Base-by-base conservation (phyloP, 208 protist genomes). In the Trypanosoma lewisi region DNA sequence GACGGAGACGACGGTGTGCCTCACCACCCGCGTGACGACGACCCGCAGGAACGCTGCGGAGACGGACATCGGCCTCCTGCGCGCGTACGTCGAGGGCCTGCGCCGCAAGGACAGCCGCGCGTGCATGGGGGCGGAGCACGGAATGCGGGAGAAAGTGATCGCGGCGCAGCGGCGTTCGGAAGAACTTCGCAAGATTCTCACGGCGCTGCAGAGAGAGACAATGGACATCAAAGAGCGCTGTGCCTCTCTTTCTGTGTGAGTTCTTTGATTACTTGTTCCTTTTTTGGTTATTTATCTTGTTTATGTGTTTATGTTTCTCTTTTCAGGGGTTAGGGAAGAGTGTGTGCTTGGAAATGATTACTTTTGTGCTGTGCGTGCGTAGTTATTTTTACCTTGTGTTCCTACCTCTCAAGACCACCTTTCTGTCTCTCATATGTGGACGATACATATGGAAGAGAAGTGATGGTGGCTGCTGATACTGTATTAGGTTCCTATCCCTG, bases 1-100 rank as follows among this genome's bases (percentile, higher is more conserved):
- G 57, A 53, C 80, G 19, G 66, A 67, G 11, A 45, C 72, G 0
- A 75, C 61, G 4, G 64, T 76, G 19, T 62, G 47, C 16, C 67
- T 85, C 39, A 80, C 79, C 2, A 74, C 72, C 14, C 75, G 82
- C n/a, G 80, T 75, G 19, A 81, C 65, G 52, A 87, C 65, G 1
- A 73, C 80, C 14, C 72, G 81, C 45, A 68, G 74, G 42, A 81
- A 61, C 70, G 75, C 61, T 4, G 67, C 76, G 36, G 62, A 76
- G 7, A 73, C 71, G 11, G 80, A 89, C 51, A 23, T 65, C 14
- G 57, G 70, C 25, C 47, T 92, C 21, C 72, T 92, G 4, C 60
- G 41, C 12, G 41, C 58, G n/a, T 92, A 89, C 54, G 36, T 77
- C 33, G 58, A 73, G 16, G 82, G 77, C 5, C 52, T 78, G 2